phyloP scores from a whole-genome alignment of 2,329 filamentous ascomycete genomes.

The Chrysoporthe cubensis region DNA sequence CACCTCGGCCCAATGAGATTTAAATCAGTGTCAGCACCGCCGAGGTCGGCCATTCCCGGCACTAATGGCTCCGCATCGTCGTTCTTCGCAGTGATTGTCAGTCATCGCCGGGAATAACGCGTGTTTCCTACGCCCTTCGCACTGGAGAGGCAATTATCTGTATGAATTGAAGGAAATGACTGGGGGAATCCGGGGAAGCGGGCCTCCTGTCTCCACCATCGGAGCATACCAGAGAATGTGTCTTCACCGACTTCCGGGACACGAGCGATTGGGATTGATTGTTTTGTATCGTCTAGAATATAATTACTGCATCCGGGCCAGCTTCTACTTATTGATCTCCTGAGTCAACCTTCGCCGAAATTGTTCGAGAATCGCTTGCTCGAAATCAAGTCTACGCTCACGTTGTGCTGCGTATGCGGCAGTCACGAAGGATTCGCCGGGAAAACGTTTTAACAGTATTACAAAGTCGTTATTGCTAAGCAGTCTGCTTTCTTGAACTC shows the following conservation, averaged over 20 bases:
- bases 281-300: background rate
- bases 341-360: background rate
- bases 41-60: conserved; percentile 23
- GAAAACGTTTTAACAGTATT: background rate
- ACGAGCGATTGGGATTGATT: background rate
- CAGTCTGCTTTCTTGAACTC: background rate
- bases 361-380: background rate
- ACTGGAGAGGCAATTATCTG: background rate
- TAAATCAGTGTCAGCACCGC: background rate
- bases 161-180: background rate
- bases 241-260: background rate
- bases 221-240: background rate
- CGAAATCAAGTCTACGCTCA: too few species aligned
- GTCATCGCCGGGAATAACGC: conserved; percentile 3
- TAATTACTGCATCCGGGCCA: background rate
- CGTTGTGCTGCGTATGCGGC: background rate
- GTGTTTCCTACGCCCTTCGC: background rate
- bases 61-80: conserved; percentile 4
- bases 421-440: background rate
- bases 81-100: background rate
- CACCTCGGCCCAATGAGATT: background rate
- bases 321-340: background rate
- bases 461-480: background rate
- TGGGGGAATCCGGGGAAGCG: background rate
- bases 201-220: conserved; percentile 12